A percentile compares a stretch with the other conserved stretches of the same genome.
Conservation (phyloP, 257 asterid genomes). For the Datura wrightii region DNA sequence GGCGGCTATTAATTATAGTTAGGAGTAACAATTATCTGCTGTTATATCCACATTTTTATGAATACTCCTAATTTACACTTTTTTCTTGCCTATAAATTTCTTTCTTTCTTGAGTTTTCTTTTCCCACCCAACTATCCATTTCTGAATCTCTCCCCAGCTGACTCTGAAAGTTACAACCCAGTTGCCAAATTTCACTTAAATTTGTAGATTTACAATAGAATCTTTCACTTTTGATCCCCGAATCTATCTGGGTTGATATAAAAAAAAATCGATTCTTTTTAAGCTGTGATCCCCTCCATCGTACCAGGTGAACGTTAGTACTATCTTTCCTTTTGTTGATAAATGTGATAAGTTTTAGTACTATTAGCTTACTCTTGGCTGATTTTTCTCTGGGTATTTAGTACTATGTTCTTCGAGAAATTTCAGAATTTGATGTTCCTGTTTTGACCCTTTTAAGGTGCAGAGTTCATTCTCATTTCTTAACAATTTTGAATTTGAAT, state of each 20-base stretch:
- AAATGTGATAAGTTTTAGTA: conserved; percentile 3
- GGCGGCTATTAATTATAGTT: neutral
- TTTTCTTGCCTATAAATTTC: neutral
- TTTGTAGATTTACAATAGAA: neutral
- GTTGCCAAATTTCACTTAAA: neutral
- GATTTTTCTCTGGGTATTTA: neutral
- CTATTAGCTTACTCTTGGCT: neutral
- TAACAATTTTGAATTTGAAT: neutral
- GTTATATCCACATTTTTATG: neutral
- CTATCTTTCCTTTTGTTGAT: neutral
- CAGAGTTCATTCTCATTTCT: neutral
- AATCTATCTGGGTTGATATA: neutral
- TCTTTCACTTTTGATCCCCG: neutral
- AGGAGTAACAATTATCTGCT: neutral
- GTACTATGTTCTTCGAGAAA: neutral
- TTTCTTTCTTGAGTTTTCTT: neutral
- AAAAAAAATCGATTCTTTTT: neutral
- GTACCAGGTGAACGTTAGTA: neutral
- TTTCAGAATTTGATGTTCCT: neutral
- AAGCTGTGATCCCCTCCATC: neutral
- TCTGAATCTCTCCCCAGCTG: neutral
- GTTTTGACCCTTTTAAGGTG: neutral
- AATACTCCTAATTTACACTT: neutral
- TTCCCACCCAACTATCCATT: neutral
- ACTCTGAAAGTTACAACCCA: neutral